Base-by-base conservation (phyloP, 1,139 yeast genomes). In the Yamadazyma diddensiae region DNA sequence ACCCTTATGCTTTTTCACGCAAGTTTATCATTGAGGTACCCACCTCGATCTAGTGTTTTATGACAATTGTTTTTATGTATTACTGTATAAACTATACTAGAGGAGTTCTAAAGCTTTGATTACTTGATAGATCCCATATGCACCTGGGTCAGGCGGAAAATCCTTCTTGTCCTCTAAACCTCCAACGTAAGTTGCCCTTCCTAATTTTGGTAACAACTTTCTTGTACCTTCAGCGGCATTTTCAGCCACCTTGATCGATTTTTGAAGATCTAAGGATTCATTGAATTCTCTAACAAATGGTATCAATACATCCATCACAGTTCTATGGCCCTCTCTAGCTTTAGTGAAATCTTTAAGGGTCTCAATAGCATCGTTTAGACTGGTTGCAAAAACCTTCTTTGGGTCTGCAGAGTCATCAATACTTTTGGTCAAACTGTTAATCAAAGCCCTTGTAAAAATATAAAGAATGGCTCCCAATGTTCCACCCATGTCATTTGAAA, bases 401-500 rank as follows among this genome's bases (percentile, higher is more conserved):
- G 14, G 40, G n/a, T 34, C 35, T 4, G 42, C 42, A 20, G 24
- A 24, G 4, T 15, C 37, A 33, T 30, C 43, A 41, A 27, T 56
- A 41, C 24, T 46, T 27, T 16, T 42, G 41, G 37, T 60, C 55
- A 33, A 61, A 15, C 61, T 52, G 35, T 61, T 58, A 27, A 63
- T 57, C 11, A 70, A 55, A 6, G 76, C 66, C 21, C 71, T 62
- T 39, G 70, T 57, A 38, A 63, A 72, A 25, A 71, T 71, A 35
- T 66, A 72, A 27, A 68, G 54, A 28, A 71, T 61, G 1, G 75
- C 77, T 3, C 77, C 77, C 23, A 70, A 56, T 8, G 78, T 72
- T 11, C 78, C 78, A n/a, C 78, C 77, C 78, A 72, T 72, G 34
- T 62, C 63, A 31, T 68, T 70, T 30, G 70, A 68, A 26, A 71